A percentile compares a stretch with the other conserved stretches of the same genome.
phyloP scores from a whole-genome alignment of 345 rosid species.

The Acer saccharum region DNA sequence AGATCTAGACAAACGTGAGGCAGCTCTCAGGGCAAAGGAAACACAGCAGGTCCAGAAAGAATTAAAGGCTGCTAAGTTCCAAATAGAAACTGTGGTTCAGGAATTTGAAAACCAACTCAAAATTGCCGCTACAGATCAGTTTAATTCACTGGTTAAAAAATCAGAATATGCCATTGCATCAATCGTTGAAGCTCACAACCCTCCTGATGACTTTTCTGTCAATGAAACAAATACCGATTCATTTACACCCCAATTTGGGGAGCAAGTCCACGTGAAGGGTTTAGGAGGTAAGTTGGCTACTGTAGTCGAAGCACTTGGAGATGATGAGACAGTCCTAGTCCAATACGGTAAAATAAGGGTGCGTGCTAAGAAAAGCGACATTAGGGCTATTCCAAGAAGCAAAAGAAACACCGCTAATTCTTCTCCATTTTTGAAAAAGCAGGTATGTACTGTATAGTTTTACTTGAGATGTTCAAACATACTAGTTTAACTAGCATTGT shows the following conservation, averaged over 20 bases:
- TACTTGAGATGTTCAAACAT: conserved; percentile 1
- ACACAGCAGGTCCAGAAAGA: conserved; percentile 58
- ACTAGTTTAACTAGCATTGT: background rate
- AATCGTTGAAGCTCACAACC: conserved; percentile 55
- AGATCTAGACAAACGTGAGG: conserved; percentile 63
- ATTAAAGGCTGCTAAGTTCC: conserved; percentile 46
- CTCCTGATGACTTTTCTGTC: conserved; percentile 26
- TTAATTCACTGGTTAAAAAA: conserved; percentile 55
- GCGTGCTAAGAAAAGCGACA: conserved; percentile 62
- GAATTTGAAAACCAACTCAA: conserved; percentile 59
- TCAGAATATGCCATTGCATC: conserved; percentile 67
- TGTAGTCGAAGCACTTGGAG: conserved; percentile 69
- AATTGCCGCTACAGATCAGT: conserved; percentile 48
- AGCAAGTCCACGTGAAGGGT: conserved; percentile 69
- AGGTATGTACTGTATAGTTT: conserved; percentile 40
- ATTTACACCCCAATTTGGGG: conserved; percentile 63
- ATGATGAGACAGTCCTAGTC: conserved; percentile 63
- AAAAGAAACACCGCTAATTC: conserved; percentile 30
- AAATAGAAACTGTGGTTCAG: conserved; percentile 53
- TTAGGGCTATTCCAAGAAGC: conserved; percentile 43
- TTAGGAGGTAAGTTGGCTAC: conserved; percentile 76
- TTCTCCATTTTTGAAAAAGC: conserved; percentile 38
- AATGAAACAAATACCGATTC: conserved; percentile 38
- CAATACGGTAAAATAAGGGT: conserved; percentile 83
- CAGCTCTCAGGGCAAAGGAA: conserved; percentile 61